Evolutionary conservation across 345 rosid genomes (phyloP), one percentile per base, ranked within the genome.

Genomic region (Pugionium dolabratum): DNA sequence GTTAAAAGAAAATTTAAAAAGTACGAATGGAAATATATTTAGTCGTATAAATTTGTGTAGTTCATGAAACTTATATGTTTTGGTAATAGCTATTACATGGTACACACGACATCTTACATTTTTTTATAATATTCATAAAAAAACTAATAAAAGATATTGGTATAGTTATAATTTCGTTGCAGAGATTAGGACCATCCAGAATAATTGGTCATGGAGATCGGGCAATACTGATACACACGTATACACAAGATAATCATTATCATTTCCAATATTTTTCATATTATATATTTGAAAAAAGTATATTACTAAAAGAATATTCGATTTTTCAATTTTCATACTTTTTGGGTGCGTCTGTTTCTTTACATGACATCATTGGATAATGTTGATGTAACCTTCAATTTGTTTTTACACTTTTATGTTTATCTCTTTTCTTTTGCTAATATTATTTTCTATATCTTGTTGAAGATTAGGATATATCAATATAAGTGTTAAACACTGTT

Each of bases 371-470:
- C 64, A 48, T 34, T 71, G 66, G 70, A 72, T 64, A 64, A 64
- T 11, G 76, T 72, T 72, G 76, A 72, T 72, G 76, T 72, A 57
- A 72, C 70, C 65, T 72, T 48, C 10, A 64, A 57, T 64, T 49
- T 49, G 64, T 35, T 64, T 27, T 50, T 64, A 46, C 54, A 57
- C 41, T 57, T 57, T 56, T 32, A 49, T 57, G 59, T 48, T 40
- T 51, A 50, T 59, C 63, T 55, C 43, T 41, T 11, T 62, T 45
- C 43, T 63, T 71, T 63, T 56, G 64, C 32, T 62, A 40, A 2
- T 47, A 48, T 39, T 48, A 55, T 56, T 9, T 54, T 48, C 28
- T 63, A 62, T 50, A 37, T 11, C 10, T 63, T 28, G 57, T 49
- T 63, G 67, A n/a, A 7, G 37, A 46, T 61, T 62, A 36, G 7